Percentiles rank a stretch among this genome's conserved stretches.
Evolutionary conservation across 108 stramenopile species (phyloP).

Genomic region (Cyclotella atomus): DNA sequence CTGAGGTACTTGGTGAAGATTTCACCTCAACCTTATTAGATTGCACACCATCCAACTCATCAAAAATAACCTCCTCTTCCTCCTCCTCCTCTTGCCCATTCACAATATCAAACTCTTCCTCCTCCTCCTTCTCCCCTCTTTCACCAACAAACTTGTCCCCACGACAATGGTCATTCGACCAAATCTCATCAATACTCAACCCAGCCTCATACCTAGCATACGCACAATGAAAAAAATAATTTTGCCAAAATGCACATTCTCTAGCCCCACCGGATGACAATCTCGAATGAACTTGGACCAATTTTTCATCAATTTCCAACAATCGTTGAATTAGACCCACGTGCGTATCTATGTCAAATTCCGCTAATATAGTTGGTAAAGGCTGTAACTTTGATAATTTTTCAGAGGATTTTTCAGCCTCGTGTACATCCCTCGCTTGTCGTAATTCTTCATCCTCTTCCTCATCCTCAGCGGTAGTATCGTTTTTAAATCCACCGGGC

Average conservation of each 20-base stretch:
- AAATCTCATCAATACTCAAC: slow-evolving; percentile 88
- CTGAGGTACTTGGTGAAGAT: not conserved
- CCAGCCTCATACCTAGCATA: slow-evolving; percentile 86
- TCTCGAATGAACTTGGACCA: slow-evolving; percentile 70
- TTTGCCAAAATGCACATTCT: slow-evolving; percentile 82
- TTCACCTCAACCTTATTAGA: slow-evolving; percentile 2
- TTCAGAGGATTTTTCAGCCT: slow-evolving; percentile 57
- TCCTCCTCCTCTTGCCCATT: slow-evolving; percentile 13
- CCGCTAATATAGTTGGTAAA: slow-evolving; percentile 65
- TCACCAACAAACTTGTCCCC: not conserved
- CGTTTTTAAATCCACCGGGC: slow-evolving; percentile 49
- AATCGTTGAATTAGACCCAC: slow-evolving; percentile 84
- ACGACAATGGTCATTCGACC: slow-evolving; percentile 84
- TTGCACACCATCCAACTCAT: slow-evolving; percentile 5
- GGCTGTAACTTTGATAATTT: slow-evolving; percentile 78
- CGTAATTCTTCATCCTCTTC: slow-evolving; percentile 45
- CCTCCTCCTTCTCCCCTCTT: slow-evolving; percentile 16
- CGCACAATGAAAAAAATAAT: slow-evolving; percentile 89
- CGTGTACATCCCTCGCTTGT: slow-evolving; percentile 33
- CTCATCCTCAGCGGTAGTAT: slow-evolving; percentile 39
- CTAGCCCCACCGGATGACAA: slow-evolving; percentile 66
- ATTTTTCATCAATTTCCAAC: slow-evolving; percentile 67
- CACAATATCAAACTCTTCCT: slow-evolving; percentile 16
- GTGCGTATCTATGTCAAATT: slow-evolving; percentile 85
- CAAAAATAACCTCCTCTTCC: slow-evolving; percentile 34